These are phyloP conservation scores for Piper betle DNA, from an alignment of 164 flowering plant species.

Conservation along the genomic window DNA sequence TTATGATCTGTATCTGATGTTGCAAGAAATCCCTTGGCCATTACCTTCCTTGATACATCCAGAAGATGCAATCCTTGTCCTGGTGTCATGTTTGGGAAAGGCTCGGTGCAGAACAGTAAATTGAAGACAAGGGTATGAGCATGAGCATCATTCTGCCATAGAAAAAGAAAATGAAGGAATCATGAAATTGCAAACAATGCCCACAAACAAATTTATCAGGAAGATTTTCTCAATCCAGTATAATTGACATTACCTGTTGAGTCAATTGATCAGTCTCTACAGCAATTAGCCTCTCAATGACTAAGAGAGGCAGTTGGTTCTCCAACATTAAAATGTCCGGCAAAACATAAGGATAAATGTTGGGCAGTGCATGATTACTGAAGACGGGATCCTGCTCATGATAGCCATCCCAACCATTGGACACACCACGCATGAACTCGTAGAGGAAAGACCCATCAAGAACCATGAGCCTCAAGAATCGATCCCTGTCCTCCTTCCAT, in stretches of 20 bases:
- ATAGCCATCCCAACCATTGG: constrained; percentile 20
- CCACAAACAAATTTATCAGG: not conserved
- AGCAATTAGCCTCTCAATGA: constrained; percentile 13
- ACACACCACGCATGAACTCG: constrained; percentile 42
- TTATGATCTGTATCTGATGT: not conserved
- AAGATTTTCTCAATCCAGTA: no score
- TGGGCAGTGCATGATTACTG: constrained; percentile 38
- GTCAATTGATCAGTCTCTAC: constrained; percentile 8
- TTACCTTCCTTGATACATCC: not conserved
- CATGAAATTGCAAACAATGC: not conserved
- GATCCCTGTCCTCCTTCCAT: constrained; percentile 27
- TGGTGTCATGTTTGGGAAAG: not conserved
- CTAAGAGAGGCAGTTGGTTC: constrained; percentile 52
- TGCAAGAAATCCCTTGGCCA: not conserved
- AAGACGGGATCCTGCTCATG: constrained; percentile 48
- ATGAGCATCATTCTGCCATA: not conserved
- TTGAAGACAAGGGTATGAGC: not conserved
- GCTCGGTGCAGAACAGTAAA: not conserved
- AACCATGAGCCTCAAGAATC: constrained; percentile 54
- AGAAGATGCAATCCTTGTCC: not conserved
- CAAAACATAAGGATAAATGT: constrained; percentile 30
- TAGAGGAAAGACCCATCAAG: constrained; percentile 56
- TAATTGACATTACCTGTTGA: not conserved
- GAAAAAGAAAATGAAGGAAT: no score
- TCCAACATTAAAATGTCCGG: constrained; percentile 65